phyloP scores from a whole-genome alignment of 2,329 filamentous ascomycete genomes.

The Samsoniella hepiali region DNA sequence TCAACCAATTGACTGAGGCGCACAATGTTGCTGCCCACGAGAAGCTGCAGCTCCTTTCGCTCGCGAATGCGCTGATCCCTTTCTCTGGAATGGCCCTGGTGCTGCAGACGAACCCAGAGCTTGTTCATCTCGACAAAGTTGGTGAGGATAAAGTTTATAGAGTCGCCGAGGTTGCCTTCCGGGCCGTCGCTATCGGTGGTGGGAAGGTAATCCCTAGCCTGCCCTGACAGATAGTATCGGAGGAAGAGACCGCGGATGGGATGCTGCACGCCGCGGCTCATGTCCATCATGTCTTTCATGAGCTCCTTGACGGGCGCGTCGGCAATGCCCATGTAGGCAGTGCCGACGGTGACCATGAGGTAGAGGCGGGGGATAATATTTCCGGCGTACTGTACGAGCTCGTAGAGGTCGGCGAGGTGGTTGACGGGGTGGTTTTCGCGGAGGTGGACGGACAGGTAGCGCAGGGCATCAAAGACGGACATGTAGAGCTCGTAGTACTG shows the following conservation, averaged over 20 bases:
- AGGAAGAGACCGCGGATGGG: slow-evolving; percentile 93
- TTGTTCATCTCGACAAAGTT: slow-evolving; percentile 99
- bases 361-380: slow-evolving; percentile 97
- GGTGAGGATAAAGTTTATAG: slow-evolving; percentile 95
- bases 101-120: slow-evolving; percentile 94
- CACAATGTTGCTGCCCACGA: slow-evolving; percentile 95
- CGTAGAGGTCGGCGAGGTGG: slow-evolving; percentile 95
- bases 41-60: slow-evolving; percentile 87
- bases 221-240: slow-evolving; percentile 92
- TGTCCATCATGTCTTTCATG: slow-evolving; percentile 99
- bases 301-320: slow-evolving; percentile 99
- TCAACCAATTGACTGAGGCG: slow-evolving; percentile 94
- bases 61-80: slow-evolving; percentile 91
- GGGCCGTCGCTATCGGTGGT: slow-evolving; percentile 81
- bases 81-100: slow-evolving; percentile 94
- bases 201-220: slow-evolving; percentile 86
- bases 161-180: slow-evolving; percentile 93
- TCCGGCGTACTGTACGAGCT: slow-evolving; percentile 95
- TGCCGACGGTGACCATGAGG: slow-evolving; percentile 98
- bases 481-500: slow-evolving; percentile 99
- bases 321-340: slow-evolving; percentile 97
- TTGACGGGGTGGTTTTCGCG: slow-evolving; percentile 97
- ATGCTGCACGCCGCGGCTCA: slow-evolving; percentile 97
- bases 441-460: slow-evolving; percentile 92
- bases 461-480: slow-evolving; percentile 96